Conservation (phyloP, 257 asterid species). For the Cinchona pubescens region DNA sequence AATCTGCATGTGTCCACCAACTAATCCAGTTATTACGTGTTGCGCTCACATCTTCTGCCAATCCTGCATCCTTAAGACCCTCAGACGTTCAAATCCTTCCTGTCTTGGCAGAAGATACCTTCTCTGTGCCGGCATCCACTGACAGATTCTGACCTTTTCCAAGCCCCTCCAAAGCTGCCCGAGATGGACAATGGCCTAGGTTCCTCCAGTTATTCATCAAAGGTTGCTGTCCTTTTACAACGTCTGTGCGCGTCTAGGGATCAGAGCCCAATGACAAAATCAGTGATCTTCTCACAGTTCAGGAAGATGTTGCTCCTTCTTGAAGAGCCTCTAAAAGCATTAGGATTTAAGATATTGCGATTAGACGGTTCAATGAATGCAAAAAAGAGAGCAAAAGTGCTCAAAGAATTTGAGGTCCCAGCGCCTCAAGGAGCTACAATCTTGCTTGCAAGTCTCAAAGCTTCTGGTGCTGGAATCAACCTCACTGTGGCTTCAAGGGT, state of each 20-base stretch:
- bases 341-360: constrained; percentile 64
- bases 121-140: constrained; percentile 80
- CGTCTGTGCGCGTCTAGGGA: constrained; percentile 50
- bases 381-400: constrained; percentile 52
- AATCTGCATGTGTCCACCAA: constrained; percentile 64
- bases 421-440: constrained; percentile 66
- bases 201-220: constrained; percentile 53
- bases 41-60: constrained; percentile 75
- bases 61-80: constrained; percentile 58
- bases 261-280: constrained; percentile 45
- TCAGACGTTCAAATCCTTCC: constrained; percentile 52
- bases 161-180: constrained; percentile 51
- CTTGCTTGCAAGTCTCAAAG: constrained; percentile 80
- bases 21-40: constrained; percentile 51
- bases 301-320: constrained; percentile 67
- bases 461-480: constrained; percentile 76
- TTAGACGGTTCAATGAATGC: constrained; percentile 80
- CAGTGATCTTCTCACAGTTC: constrained; percentile 83
- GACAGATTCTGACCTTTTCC: constrained; percentile 59
- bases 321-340: constrained; percentile 58
- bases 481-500: constrained; percentile 80
- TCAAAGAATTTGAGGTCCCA: constrained; percentile 54
- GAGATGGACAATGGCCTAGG: constrained; percentile 24
- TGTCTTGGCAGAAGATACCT: too few relatives aligned
- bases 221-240: constrained; percentile 60